phyloP scores from a whole-genome alignment of 352 stramenopile species.

The Phytophthora idaei region DNA sequence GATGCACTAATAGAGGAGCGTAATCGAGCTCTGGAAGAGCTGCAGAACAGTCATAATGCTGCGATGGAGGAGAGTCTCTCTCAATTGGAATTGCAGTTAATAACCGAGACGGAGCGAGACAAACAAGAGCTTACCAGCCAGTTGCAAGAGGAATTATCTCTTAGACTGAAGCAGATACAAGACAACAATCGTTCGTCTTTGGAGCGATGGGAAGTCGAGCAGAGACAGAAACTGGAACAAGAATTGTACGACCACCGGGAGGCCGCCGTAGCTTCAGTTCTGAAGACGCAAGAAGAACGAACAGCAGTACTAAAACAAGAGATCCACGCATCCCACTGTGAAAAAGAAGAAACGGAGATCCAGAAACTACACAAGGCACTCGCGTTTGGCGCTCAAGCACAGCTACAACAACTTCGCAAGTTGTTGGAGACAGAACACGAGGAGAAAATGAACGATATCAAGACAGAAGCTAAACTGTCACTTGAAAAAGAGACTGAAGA shows the following conservation, averaged over 20 bases:
- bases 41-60: constrained; percentile 45
- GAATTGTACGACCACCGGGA: constrained; percentile 52
- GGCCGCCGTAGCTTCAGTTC: constrained; percentile 32
- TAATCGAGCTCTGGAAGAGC: constrained; percentile 37
- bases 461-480: constrained; percentile 27
- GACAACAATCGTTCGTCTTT: constrained; percentile 33
- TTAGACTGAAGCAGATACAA: constrained; percentile 39
- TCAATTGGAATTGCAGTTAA: constrained; percentile 44
- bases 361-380: constrained; percentile 67
- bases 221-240: constrained; percentile 50
- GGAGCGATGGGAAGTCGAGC: constrained; percentile 49
- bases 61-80: constrained; percentile 45
- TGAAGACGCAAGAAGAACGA: constrained; percentile 53
- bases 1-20: constrained; percentile 39
- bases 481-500: constrained; percentile 49
- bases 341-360: constrained; percentile 53
- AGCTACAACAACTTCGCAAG: constrained; percentile 61
- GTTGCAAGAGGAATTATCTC: constrained; percentile 42
- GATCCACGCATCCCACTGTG: constrained; percentile 39
- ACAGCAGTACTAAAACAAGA: constrained; percentile 50
- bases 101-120: constrained; percentile 42
- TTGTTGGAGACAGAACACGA: constrained; percentile 50
- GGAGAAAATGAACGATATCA: constrained; percentile 34
- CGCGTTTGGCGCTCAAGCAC: constrained; percentile 61
- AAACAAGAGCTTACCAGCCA: constrained; percentile 41